phyloP scores from a whole-genome alignment of 2,329 filamentous ascomycete genomes.

The Calonectria henricotiae region DNA sequence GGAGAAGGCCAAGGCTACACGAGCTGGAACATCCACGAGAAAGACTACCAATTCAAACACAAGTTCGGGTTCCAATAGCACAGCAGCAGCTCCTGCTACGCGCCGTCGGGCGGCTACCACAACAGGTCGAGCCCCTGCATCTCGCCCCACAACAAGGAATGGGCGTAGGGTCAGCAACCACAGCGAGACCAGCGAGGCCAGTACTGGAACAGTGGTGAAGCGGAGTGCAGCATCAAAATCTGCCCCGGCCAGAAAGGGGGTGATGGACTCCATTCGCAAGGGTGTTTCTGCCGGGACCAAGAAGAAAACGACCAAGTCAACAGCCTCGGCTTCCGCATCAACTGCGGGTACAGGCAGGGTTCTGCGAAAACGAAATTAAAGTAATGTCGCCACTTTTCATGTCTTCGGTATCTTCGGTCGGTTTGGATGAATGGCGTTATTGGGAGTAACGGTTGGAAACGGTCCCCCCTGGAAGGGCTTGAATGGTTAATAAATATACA shows the following conservation, averaged over 20 bases:
- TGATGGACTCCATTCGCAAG: slow-evolving; percentile 71
- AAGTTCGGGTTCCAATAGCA: slow-evolving; percentile 61
- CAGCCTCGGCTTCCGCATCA: slow-evolving; percentile 60
- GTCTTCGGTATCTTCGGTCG: slow-evolving; percentile 10
- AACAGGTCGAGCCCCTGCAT: slow-evolving; percentile 57
- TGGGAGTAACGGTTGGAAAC: slow-evolving; percentile 38
- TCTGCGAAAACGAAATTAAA: slow-evolving; percentile 69
- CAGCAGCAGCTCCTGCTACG: slow-evolving; percentile 56
- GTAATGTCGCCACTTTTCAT: slow-evolving; percentile 15
- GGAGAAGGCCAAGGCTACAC: slow-evolving; percentile 73
- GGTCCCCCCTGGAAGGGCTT: slow-evolving; percentile 36
- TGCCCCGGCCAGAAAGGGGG: slow-evolving; percentile 66
- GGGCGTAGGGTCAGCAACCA: slow-evolving; percentile 71
- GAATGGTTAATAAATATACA: slow-evolving; percentile 40
- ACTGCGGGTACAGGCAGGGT: slow-evolving; percentile 68
- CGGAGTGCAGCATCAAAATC: slow-evolving; percentile 64
- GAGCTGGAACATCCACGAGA: slow-evolving; percentile 63
- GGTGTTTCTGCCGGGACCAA: slow-evolving; percentile 67
- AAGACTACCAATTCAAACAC: slow-evolving; percentile 66
- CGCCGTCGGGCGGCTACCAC: slow-evolving; percentile 58
- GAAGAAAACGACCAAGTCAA: slow-evolving; percentile 64
- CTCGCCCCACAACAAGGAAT: slow-evolving; percentile 64
- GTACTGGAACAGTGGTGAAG: slow-evolving; percentile 76
- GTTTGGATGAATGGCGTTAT: slow-evolving; percentile 47
- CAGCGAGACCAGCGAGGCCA: slow-evolving; percentile 77